These are phyloP conservation scores for Eucalyptus curtisii DNA, from an alignment of 345 rosid species.

Conservation along the genomic window DNA sequence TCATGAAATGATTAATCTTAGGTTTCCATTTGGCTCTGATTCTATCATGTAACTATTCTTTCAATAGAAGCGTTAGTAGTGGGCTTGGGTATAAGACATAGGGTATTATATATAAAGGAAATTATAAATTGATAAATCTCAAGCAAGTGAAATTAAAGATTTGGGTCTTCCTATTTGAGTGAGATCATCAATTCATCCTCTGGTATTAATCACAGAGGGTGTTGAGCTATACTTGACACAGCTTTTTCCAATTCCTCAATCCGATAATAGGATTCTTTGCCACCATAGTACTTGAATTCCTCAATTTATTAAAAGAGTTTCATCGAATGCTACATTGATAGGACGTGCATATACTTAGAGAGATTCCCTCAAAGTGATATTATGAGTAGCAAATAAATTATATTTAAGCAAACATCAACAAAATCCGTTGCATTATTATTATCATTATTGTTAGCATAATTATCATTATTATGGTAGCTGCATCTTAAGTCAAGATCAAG, in stretches of 20 bases:
- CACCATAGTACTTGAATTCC: neutral
- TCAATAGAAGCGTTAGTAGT: neutral
- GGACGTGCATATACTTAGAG: too few relatives aligned
- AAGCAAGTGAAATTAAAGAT: neutral
- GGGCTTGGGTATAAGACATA: neutral
- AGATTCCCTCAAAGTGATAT: neutral
- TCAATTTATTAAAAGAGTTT: neutral
- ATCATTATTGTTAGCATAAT: too few relatives aligned
- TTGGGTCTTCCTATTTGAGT: neutral
- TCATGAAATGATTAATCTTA: too few relatives aligned
- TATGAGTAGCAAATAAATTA: too few relatives aligned
- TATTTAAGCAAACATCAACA: neutral
- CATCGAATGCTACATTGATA: neutral
- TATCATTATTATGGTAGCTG: neutral
- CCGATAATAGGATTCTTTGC: too few relatives aligned
- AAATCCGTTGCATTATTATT: neutral
- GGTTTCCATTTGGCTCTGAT: neutral
- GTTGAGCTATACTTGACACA: neutral
- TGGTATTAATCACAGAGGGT: neutral
- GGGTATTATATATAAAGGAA: neutral
- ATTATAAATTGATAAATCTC: neutral
- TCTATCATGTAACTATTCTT: too few relatives aligned
- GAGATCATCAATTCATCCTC: neutral
- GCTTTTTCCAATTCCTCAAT: too few relatives aligned
- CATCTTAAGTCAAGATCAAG: neutral